phyloP scores from a whole-genome alignment of 805 yeast species.

The Ogataea trehaloabstinens region DNA sequence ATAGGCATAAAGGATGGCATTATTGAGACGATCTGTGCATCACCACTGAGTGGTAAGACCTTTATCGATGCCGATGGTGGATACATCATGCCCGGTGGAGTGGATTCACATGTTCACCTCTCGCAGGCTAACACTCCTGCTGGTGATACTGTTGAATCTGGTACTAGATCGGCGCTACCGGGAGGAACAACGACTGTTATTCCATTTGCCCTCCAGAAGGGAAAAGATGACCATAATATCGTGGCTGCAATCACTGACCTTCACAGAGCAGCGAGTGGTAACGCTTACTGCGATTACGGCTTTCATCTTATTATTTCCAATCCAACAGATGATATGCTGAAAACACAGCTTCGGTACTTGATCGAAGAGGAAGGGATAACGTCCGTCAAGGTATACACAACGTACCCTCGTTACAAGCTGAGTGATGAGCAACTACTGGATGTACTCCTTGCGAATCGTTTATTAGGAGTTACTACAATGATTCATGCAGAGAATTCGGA shows the following conservation, averaged over 20 bases:
- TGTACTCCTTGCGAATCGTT: constrained; percentile 38
- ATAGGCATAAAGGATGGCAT: constrained; percentile 35
- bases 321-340: constrained; percentile 17
- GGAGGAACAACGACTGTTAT: constrained; percentile 52
- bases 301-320: constrained; percentile 42
- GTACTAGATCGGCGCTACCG: constrained; percentile 44
- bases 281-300: constrained; percentile 45
- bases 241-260: constrained; percentile 22
- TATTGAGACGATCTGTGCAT: constrained; percentile 16
- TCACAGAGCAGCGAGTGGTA: constrained; percentile 32
- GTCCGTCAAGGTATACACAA: constrained; percentile 43
- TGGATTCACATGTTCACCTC: constrained; percentile 49
- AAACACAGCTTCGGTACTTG: constrained; percentile 32
- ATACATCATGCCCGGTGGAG: constrained; percentile 49
- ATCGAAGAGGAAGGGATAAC: constrained; percentile 37
- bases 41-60: constrained; percentile 17
- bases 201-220: constrained; percentile 44
- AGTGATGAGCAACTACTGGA: constrained; percentile 40
- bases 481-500: constrained; percentile 53
- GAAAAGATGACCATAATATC: constrained; percentile 26
- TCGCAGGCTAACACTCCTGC: constrained; percentile 41
- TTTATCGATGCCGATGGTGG: constrained; percentile 45
- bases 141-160: constrained; percentile 44
- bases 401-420: constrained; percentile 42
- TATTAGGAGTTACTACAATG: constrained; percentile 45